These are phyloP conservation scores for Orychophragmus violaceus DNA, from an alignment of 345 rosid species.

Conservation along the genomic window DNA sequence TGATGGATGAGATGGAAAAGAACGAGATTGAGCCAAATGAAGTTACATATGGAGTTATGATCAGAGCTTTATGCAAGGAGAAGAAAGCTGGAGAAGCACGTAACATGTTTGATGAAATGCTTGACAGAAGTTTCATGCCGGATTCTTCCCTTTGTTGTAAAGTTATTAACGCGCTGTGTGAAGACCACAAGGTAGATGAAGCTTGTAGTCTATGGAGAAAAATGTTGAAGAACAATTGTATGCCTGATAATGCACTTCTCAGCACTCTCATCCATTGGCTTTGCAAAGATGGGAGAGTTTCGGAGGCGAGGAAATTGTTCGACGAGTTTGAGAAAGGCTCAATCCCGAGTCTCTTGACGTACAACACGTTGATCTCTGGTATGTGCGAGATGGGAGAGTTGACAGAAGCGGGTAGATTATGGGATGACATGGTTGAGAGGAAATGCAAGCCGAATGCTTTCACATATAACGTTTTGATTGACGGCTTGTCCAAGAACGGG, in stretches of 20 bases:
- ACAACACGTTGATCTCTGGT: constrained; percentile 69
- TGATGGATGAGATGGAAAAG: constrained; percentile 88
- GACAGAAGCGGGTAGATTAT: constrained; percentile 61
- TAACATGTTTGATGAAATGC: constrained; percentile 68
- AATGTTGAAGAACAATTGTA: constrained; percentile 62
- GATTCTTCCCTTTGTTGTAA: constrained; percentile 66
- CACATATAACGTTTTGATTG: constrained; percentile 62
- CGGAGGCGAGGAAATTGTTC: constrained; percentile 70
- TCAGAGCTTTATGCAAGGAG: constrained; percentile 60
- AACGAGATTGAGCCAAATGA: constrained; percentile 71
- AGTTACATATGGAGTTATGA: constrained; percentile 81
- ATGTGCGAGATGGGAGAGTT: constrained; percentile 74
- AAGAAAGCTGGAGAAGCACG: constrained; percentile 65
- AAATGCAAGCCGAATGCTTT: constrained; percentile 67
- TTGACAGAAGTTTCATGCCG: constrained; percentile 55
- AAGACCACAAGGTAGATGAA: constrained; percentile 59
- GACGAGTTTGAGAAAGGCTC: constrained; percentile 72
- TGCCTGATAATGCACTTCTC: constrained; percentile 64
- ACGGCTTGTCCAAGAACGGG: constrained; percentile 61
- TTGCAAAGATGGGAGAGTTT: constrained; percentile 58
- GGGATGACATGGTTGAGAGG: constrained; percentile 93
- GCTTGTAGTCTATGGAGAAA: constrained; percentile 70
- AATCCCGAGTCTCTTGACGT: constrained; percentile 64
- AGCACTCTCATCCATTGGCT: constrained; percentile 89
- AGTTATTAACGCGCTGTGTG: constrained; percentile 66